Conservation (phyloP, 2,329 filamentous ascomycete genomes). For the Clarireedia hainanense region DNA sequence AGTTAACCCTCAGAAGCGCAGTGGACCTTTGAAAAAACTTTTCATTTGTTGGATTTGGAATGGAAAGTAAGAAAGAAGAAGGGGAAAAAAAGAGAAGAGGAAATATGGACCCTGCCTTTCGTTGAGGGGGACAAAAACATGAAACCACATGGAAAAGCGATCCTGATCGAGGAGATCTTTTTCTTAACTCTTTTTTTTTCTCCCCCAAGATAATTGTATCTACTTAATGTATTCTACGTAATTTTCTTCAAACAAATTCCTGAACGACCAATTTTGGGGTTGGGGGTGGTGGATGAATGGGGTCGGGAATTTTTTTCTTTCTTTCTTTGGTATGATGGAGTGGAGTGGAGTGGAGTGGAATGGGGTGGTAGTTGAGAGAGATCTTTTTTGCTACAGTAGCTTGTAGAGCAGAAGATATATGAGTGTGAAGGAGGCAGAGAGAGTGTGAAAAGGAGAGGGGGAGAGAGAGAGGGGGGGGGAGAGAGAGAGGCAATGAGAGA, state of each 20-base stretch:
- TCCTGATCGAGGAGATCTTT: background rate
- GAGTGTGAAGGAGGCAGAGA: too few species aligned
- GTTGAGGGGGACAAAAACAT: background rate
- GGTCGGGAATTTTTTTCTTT: background rate
- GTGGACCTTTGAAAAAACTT: background rate
- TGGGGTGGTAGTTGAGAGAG: background rate
- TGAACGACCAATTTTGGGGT: background rate
- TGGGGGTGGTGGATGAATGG: background rate
- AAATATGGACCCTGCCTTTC: background rate
- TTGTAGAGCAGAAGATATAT: too few species aligned
- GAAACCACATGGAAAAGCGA: background rate
- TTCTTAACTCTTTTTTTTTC: too few species aligned
- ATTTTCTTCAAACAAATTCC: conserved; percentile 8
- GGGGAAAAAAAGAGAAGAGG: too few species aligned
- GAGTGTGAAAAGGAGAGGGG: too few species aligned
- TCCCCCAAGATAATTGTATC: conserved; percentile 7
- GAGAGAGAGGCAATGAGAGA: too few species aligned
- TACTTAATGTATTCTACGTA: conserved; percentile 26
- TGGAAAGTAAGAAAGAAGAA: background rate
- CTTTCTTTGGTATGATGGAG: background rate
- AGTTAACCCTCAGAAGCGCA: background rate
- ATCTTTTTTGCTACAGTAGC: too few species aligned
- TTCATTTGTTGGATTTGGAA: background rate
- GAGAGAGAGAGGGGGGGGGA: too few species aligned
- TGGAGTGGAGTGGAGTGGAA: too few species aligned